Conservation (phyloP, 1,284 basidiomycete species). For the Ustilago hordei region DNA sequence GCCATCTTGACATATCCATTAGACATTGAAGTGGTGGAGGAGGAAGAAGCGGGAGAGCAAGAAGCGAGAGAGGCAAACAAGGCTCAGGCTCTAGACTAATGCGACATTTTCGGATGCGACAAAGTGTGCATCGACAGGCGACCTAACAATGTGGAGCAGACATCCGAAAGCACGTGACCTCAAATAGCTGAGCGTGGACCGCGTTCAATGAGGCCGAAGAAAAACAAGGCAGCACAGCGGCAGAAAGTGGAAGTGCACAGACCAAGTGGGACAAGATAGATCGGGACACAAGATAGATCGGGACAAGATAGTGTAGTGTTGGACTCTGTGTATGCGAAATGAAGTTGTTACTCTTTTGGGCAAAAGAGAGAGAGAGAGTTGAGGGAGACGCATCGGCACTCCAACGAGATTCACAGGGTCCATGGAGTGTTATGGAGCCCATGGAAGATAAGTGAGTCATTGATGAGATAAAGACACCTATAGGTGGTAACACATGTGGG, state of each 20-base stretch:
- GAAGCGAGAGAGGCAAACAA: conserved; percentile 72
- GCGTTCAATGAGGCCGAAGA: conserved; percentile 6
- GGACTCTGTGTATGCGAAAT: conserved; percentile 8
- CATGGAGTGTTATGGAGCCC: too few species aligned
- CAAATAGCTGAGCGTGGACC: conserved; percentile 17
- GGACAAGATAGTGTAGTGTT: not conserved
- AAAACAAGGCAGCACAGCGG: conserved; percentile 11
- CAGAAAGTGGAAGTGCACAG: conserved; percentile 1
- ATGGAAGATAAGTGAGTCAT: too few species aligned
- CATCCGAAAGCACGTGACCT: conserved; percentile 17
- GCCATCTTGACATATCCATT: conserved; percentile 96
- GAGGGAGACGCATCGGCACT: too few species aligned
- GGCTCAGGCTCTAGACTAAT: not conserved
- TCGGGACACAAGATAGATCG: not conserved
- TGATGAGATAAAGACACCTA: too few species aligned
- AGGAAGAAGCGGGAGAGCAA: conserved; percentile 72
- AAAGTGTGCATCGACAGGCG: not conserved
- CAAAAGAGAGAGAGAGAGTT: too few species aligned
- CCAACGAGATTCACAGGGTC: too few species aligned
- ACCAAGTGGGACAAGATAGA: too few species aligned
- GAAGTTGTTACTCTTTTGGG: not conserved
- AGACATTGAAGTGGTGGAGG: conserved; percentile 80
- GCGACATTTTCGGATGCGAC: too few species aligned
- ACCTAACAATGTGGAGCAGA: conserved; percentile 15
- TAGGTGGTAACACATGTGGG: too few species aligned